These are phyloP conservation scores for Trifolium pratense DNA, from an alignment of 306 rosid genomes.

Conservation along the genomic window DNA sequence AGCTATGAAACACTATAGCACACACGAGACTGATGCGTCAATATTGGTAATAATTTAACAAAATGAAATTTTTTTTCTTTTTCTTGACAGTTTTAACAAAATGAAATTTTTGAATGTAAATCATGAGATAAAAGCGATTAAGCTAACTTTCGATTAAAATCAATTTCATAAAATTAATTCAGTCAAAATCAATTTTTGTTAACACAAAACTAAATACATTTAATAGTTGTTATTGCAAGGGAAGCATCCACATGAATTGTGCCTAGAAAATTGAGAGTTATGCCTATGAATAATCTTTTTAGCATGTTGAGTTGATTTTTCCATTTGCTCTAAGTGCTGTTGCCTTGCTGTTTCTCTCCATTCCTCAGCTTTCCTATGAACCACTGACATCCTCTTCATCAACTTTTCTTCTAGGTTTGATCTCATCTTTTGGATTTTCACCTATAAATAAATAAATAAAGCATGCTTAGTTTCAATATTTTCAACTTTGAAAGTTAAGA, in stretches of 20 bases:
- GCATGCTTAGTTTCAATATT: conserved; percentile 33
- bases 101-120: too few relatives aligned
- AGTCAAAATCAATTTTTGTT: neutral
- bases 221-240: conserved; percentile 62
- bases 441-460: conserved; percentile 51
- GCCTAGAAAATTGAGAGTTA: conserved; percentile 53
- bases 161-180: neutral
- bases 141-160: too few relatives aligned
- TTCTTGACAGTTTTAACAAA: too few relatives aligned
- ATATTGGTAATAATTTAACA: too few relatives aligned
- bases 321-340: conserved; percentile 75
- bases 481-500: neutral
- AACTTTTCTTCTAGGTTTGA: conserved; percentile 89
- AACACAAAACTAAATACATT: neutral
- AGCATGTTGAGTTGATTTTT: conserved; percentile 62
- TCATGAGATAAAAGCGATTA: too few relatives aligned
- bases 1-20: too few relatives aligned
- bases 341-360: conserved; percentile 74
- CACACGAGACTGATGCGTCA: too few relatives aligned
- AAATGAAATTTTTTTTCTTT: too few relatives aligned
- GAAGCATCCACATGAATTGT: conserved; percentile 85
- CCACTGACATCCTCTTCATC: conserved; percentile 87
- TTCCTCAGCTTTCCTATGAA: conserved; percentile 90
- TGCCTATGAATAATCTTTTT: conserved; percentile 59
- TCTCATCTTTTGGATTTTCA: conserved; percentile 92